Conservation (phyloP, 176 grass and related monocot species). For the Ensete glaucum region DNA sequence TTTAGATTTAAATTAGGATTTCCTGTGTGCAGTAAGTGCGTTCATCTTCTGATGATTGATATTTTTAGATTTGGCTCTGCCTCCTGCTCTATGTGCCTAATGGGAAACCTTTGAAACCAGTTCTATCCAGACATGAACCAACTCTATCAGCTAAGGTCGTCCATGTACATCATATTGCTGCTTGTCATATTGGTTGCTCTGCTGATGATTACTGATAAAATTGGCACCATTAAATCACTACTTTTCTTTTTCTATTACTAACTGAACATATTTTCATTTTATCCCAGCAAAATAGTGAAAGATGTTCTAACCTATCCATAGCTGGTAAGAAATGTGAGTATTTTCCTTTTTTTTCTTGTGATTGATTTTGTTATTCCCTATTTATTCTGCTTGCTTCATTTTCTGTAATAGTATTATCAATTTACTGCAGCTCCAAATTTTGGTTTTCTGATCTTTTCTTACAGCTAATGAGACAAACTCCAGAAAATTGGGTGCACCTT, state of each 20-base stretch:
- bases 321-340: background rate
- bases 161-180: slow-evolving; percentile 46
- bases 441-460: background rate
- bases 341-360: background rate
- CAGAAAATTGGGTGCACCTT: background rate
- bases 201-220: slow-evolving; percentile 41
- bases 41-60: slow-evolving; percentile 57
- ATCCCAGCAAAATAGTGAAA: background rate
- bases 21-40: slow-evolving; percentile 60
- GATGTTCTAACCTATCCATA: background rate
- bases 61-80: slow-evolving; percentile 73
- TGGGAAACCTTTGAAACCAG: slow-evolving; percentile 29
- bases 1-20: slow-evolving; percentile 18
- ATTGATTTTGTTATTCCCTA: background rate
- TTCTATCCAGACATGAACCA: slow-evolving; percentile 12
- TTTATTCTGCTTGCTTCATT: background rate
- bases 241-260: background rate
- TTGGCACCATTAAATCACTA: background rate
- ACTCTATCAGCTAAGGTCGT: slow-evolving; percentile 20
- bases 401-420: slow-evolving; percentile 1
- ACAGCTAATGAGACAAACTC: background rate
- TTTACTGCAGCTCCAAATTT: background rate
- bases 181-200: slow-evolving; percentile 88
- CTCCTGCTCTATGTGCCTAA: slow-evolving; percentile 63
- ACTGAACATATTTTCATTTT: background rate